Percentiles rank a stretch among this genome's conserved stretches.
Evolutionary conservation across 1,284 basidiomycete species (phyloP).

Genomic region (Flammula alnicola): DNA sequence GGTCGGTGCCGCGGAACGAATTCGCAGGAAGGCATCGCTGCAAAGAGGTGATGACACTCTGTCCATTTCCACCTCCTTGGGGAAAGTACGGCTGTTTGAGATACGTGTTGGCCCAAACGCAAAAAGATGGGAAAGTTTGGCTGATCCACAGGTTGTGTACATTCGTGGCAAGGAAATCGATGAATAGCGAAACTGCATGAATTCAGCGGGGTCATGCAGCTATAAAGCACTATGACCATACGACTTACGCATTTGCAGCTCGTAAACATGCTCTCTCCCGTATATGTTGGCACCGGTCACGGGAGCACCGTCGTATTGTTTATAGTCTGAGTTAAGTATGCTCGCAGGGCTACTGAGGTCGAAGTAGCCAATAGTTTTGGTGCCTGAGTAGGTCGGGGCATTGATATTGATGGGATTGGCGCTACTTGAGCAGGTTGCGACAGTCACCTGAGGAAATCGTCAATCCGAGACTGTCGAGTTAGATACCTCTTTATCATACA

Average conservation of each 20-base stretch:
- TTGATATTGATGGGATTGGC: constrained; percentile 7
- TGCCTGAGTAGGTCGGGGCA: constrained; percentile 3
- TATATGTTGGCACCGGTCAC: constrained; percentile 11
- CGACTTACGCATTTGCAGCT: constrained; percentile 17
- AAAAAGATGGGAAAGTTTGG: constrained; percentile 4
- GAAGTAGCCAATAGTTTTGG: constrained; percentile 1
- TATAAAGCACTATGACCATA: no score
- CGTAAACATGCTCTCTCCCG: constrained; percentile 17
- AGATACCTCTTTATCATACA: not conserved
- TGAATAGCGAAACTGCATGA: constrained; percentile 11
- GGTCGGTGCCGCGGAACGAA: constrained; percentile 7
- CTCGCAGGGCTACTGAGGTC: not conserved
- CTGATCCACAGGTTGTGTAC: constrained; percentile 12
- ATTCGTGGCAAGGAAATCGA: constrained; percentile 6
- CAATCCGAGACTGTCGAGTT: not conserved
- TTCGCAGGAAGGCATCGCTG: constrained; percentile 17
- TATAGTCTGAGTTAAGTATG: constrained; percentile 1
- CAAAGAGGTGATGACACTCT: constrained; percentile 11
- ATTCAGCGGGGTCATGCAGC: no score
- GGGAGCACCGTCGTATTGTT: not conserved
- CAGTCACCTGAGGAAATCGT: not conserved
- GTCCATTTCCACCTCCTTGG: constrained; percentile 4
- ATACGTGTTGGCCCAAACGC: constrained; percentile 10
- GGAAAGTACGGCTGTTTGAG: constrained; percentile 12
- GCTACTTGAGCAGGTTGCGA: not conserved